Conservation (phyloP, 805 yeast species). For the Cyberlindnera nakhonratchasimensis region DNA sequence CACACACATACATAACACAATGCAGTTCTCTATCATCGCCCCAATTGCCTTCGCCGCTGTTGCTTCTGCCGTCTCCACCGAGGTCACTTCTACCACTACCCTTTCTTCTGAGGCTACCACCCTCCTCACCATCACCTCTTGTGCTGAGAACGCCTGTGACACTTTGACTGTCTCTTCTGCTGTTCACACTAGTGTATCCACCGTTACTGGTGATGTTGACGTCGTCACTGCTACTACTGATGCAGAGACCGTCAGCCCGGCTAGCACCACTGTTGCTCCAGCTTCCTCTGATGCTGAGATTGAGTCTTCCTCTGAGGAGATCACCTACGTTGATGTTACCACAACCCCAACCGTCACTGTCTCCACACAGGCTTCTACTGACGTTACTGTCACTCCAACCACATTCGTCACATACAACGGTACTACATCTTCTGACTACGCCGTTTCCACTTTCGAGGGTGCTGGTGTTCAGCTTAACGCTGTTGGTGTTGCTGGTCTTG, state of each 20-base stretch:
- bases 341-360: slow-evolving; percentile 35
- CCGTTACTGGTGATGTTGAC: slow-evolving; percentile 19
- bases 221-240: slow-evolving; percentile 8
- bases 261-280: slow-evolving; percentile 4
- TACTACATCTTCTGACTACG: slow-evolving; percentile 15
- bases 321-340: slow-evolving; percentile 37
- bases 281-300: slow-evolving; percentile 29
- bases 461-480: slow-evolving; percentile 21
- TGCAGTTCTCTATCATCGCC: slow-evolving; percentile 28
- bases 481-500: slow-evolving; percentile 27
- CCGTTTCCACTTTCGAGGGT: slow-evolving; percentile 24
- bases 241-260: slow-evolving; percentile 6
- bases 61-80: slow-evolving; percentile 24
- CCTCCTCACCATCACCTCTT: slow-evolving; percentile 29
- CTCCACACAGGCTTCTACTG: slow-evolving; percentile 44
- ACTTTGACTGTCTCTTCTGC: slow-evolving; percentile 22
- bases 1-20: slow-evolving; percentile 15
- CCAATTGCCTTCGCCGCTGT: slow-evolving; percentile 24
- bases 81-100: slow-evolving; percentile 23
- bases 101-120: slow-evolving; percentile 19
- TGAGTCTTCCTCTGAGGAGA: slow-evolving; percentile 39
- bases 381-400: slow-evolving; percentile 36
- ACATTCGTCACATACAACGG: slow-evolving; percentile 32
- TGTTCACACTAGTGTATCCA: slow-evolving; percentile 20
- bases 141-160: slow-evolving; percentile 23